Percentiles rank a stretch among this genome's conserved stretches.
Conservation (phyloP, 805 yeast species). For the Ascoidea tarda region DNA sequence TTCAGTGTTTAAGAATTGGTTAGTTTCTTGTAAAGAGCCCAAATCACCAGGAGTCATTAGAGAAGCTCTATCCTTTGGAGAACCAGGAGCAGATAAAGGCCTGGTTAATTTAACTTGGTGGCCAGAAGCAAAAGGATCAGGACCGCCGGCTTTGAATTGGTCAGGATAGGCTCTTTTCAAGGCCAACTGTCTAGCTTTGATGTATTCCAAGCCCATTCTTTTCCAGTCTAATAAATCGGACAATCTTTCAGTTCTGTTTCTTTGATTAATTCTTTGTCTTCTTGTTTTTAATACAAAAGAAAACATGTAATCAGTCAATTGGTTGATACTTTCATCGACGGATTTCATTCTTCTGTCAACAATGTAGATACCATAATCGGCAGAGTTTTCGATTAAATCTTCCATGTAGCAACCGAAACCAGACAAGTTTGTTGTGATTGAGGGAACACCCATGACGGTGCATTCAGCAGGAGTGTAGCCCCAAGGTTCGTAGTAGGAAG, state of each 20-base stretch:
- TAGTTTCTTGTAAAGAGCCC: constrained; percentile 89
- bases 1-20: constrained; percentile 51
- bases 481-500: constrained; percentile 98
- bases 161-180: constrained; percentile 91
- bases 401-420: constrained; percentile 99
- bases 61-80: constrained; percentile 65
- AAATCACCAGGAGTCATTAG: constrained; percentile 96
- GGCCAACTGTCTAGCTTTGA: constrained; percentile 87
- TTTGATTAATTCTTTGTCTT: constrained; percentile 94
- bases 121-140: constrained; percentile 28
- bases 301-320: constrained; percentile 78
- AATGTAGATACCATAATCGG: constrained; percentile 93
- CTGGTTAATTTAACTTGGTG: constrained; percentile 63
- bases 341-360: constrained; percentile 89
- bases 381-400: constrained; percentile 84
- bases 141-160: constrained; percentile 34
- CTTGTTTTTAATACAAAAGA: constrained; percentile 80
- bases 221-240: constrained; percentile 94
- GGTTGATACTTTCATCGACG: constrained; percentile 88
- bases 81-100: constrained; percentile 94
- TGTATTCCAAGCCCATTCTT: constrained; percentile 93
- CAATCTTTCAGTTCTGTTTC: constrained; percentile 91
- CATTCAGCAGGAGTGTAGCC: constrained; percentile 99
- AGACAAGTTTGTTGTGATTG: constrained; percentile 87
- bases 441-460: constrained; percentile 98